phyloP scores from a whole-genome alignment of 177 flowering plant genomes.

The Vitis hybrid region DNA sequence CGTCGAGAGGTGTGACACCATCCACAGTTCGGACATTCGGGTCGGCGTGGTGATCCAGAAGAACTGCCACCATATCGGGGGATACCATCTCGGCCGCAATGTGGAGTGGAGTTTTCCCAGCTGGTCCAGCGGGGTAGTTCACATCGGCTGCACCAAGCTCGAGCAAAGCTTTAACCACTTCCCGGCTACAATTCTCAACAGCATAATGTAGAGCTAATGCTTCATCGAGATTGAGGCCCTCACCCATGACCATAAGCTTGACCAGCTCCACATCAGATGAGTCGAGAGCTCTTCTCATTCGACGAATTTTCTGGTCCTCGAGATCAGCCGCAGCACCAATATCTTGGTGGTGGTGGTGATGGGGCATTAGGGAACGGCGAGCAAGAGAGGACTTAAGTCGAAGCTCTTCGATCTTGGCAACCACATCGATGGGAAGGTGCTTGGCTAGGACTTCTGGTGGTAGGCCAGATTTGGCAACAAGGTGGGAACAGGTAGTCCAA shows the following conservation, averaged over 20 bases:
- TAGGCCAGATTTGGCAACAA: conserved; percentile 95
- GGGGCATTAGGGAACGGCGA: conserved; percentile 57
- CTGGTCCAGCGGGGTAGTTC: conserved; percentile 87
- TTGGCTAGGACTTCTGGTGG: conserved; percentile 92
- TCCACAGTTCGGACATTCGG: conserved; percentile 82
- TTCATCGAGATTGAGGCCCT: conserved; percentile 92
- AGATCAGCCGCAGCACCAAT: conserved; percentile 47
- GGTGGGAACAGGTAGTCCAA: conserved; percentile 93
- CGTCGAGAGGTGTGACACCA: conserved; percentile 85
- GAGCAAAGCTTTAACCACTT: conserved; percentile 93
- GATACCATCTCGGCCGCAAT: conserved; percentile 97
- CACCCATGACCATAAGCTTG: conserved; percentile 99
- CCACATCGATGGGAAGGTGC: conserved; percentile 90
- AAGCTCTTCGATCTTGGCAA: conserved; percentile 87
- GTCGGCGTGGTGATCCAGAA: conserved; percentile 96
- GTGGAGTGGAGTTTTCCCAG: conserved; percentile 89
- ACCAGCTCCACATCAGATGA: conserved; percentile 98
- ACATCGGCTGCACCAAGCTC: conserved; percentile 98
- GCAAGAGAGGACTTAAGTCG: conserved; percentile 74
- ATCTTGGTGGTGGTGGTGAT: conserved; percentile 50
- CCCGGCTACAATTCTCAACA: conserved; percentile 87
- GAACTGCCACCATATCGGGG: conserved; percentile 98
- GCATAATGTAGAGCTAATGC: conserved; percentile 91
- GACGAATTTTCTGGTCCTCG: conserved; percentile 84
- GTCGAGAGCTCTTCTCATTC: conserved; percentile 93